Evolutionary conservation across 805 yeast species (phyloP), one percentile per base, ranked within the genome.

Genomic region (Schwanniomyces sp.): DNA sequence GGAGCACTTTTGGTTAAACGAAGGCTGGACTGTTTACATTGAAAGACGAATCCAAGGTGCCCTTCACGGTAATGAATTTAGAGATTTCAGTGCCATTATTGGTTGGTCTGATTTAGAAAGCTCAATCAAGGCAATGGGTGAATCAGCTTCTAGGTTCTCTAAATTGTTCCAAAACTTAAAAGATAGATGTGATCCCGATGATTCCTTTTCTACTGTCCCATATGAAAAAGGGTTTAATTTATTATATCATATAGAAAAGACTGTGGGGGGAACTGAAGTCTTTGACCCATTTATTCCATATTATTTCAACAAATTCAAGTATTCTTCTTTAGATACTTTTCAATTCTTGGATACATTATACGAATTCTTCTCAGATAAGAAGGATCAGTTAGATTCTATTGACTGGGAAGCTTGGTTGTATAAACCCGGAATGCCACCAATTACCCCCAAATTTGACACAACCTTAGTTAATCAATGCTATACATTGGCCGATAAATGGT

Each of bases 1-100:
- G 94, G 91, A 88, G 61, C 96, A 90, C 69, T 90, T 91, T 66
- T 91, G 96, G 94, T 78, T 91, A 55, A 91, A 91, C 64, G 97
- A 91, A 71, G 97, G 97, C 32, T 91, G 96, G 96, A 90, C 96
- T 5, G 96, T 91, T 34, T 91, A 91, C 64, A 67, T 91, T 32
- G 97, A 91, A 67, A 80, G 97, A 63, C 75, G 96, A 58, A 90
- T 91, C 49, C 72, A 82, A 26, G 96, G 88, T 14, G 79, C 75
- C 12, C 64, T 89, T n/a, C 89, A 88, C 59, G 96, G 94, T 21
- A 92, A 88, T 57, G 67, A 81, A 28, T 75, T 80, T 37, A 80
- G 96, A 61, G 92, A 89, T 56, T 88, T 91, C 62, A 77, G 85
- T 51, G 90, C 91, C 34, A 83, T 91, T 51, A 86, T 88, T 58